These are phyloP conservation scores for Sporobolomyces phaffii DNA, from an alignment of 768 basidiomycete genomes.

Conservation along the genomic window DNA sequence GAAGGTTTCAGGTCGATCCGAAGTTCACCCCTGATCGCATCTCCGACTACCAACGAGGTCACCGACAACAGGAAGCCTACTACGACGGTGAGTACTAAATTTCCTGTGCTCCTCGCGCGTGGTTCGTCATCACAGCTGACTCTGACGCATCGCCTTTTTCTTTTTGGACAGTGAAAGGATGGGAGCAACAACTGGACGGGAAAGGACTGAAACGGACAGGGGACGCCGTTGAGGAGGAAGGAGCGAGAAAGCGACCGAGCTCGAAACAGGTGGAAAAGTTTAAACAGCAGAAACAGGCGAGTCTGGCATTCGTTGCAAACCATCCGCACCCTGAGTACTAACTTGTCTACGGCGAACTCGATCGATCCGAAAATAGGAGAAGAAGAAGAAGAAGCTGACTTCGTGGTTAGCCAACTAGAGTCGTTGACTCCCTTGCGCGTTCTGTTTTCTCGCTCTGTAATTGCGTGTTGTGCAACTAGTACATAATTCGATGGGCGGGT, in stretches of 20 bases:
- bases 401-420: neutral
- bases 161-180: conserved; percentile 5
- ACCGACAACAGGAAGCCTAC: conserved; percentile 33
- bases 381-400: conserved; percentile 14
- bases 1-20: conserved; percentile 23
- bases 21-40: conserved; percentile 34
- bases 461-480: neutral
- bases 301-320: no score
- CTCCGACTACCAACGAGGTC: conserved; percentile 16
- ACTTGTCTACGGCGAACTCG: no score
- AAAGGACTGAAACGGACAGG: neutral
- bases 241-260: neutral
- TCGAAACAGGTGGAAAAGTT: conserved; percentile 3
- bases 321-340: no score
- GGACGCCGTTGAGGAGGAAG: neutral
- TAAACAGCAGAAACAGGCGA: conserved; percentile 2
- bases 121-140: neutral
- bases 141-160: no score
- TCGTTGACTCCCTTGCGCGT: no score
- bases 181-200: conserved; percentile 7
- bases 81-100: conserved; percentile 16
- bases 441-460: no score
- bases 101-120: no score
- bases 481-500: neutral
- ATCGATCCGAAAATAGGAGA: no score